Evolutionary conservation across 2,329 filamentous ascomycete genomes (phyloP).

Genomic region (Diaporthe capsici): DNA sequence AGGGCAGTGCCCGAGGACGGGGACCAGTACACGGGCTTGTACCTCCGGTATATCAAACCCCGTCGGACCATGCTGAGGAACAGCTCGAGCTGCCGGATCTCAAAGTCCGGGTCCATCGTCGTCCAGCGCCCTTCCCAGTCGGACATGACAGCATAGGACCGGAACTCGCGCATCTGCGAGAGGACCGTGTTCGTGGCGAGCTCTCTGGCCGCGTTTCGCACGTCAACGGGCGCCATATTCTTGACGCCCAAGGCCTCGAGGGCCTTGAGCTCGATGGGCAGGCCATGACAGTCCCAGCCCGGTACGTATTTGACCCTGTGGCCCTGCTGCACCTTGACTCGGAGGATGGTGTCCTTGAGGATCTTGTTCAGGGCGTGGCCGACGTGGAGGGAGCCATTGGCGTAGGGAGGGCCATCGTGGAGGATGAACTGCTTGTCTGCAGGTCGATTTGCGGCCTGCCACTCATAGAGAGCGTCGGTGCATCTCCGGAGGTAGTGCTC

Average conservation of each 20-base stretch:
- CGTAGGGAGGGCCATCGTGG: slow-evolving; percentile 97
- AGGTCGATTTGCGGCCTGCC: slow-evolving; percentile 77
- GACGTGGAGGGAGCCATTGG: slow-evolving; percentile 91
- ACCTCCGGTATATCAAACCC: slow-evolving; percentile 81
- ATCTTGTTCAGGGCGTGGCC: slow-evolving; percentile 98
- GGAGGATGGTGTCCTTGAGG: slow-evolving; percentile 92
- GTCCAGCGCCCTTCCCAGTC: slow-evolving; percentile 84
- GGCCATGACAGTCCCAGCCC: slow-evolving; percentile 97
- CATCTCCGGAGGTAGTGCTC: slow-evolving; percentile 79
- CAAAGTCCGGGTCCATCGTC: slow-evolving; percentile 83
- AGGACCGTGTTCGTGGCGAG: slow-evolving; percentile 78
- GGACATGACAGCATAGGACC: slow-evolving; percentile 82
- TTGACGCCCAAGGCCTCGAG: slow-evolving; percentile 70
- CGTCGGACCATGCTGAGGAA: slow-evolving; percentile 82
- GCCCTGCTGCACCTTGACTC: slow-evolving; percentile 83
- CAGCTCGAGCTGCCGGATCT: slow-evolving; percentile 80
- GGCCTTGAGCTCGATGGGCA: slow-evolving; percentile 97
- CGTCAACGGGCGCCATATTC: slow-evolving; percentile 66
- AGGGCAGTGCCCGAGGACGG: slow-evolving; percentile 83
- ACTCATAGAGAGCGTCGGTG: slow-evolving; percentile 89
- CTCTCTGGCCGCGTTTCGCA: slow-evolving; percentile 74
- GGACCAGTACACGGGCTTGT: slow-evolving; percentile 91
- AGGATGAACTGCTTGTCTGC: slow-evolving; percentile 78
- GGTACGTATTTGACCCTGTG: slow-evolving; percentile 85
- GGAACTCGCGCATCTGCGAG: slow-evolving; percentile 81